Percentiles rank a stretch among this genome's conserved stretches.
Conservation (phyloP, 2,329 filamentous ascomycete species). For the Orbilia oligospora region DNA sequence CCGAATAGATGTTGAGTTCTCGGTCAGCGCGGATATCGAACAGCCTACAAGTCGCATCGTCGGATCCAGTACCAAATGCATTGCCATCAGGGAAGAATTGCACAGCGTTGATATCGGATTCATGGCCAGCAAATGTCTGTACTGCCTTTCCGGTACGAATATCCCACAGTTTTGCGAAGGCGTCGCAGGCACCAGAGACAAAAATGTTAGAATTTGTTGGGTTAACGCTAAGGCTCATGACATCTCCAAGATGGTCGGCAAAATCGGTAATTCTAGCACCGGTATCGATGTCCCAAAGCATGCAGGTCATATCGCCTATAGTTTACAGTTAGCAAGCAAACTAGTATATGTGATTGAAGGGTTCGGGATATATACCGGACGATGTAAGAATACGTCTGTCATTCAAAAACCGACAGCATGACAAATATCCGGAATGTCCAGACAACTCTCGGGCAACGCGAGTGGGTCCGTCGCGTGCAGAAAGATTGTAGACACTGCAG, state of each 20-base stretch:
- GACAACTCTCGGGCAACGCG: conserved; percentile 95
- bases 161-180: conserved; percentile 99
- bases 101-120: conserved; percentile 99
- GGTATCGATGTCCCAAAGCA: conserved; percentile 99
- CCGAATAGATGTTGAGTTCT: conserved; percentile 78
- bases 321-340: conserved; percentile 1
- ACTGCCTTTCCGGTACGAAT: conserved; percentile 98
- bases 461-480: conserved; percentile 95
- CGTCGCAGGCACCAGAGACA: conserved; percentile 98
- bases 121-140: conserved; percentile 97
- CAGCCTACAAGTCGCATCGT: conserved; percentile 95
- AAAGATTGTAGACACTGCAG: conserved; percentile 99
- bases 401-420: conserved; percentile 98
- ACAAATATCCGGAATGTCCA: conserved; percentile 95
- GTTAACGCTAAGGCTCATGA: conserved; percentile 99
- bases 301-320: conserved; percentile 93
- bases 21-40: conserved; percentile 98
- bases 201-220: conserved; percentile 99
- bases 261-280: conserved; percentile 98
- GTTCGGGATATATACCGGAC: conserved; percentile 71
- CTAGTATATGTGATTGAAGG: background rate
- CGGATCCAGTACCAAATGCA: conserved; percentile 96
- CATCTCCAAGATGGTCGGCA: conserved; percentile 96
- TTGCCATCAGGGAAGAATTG: conserved; percentile 99
- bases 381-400: conserved; percentile 98